phyloP scores from a whole-genome alignment of 2,329 filamentous ascomycete genomes.

The Epichloe glyceriae region DNA sequence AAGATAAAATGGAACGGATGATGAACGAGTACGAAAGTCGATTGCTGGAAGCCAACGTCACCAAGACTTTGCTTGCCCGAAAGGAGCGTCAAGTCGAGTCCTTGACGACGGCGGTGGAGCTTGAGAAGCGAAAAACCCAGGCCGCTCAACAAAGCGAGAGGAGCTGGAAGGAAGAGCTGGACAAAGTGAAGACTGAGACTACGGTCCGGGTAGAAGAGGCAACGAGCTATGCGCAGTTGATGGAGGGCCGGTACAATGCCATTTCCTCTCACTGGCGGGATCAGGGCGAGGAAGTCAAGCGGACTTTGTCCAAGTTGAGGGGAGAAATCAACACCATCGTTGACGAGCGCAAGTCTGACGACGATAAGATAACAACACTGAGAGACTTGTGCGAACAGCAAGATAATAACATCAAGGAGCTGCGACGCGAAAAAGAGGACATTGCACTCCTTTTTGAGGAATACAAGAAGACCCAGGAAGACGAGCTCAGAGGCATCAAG shows the following conservation, averaged over 20 bases:
- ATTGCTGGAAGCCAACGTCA: slow-evolving; percentile 56
- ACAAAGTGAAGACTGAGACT: slow-evolving; percentile 45
- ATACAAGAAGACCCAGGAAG: slow-evolving; percentile 53
- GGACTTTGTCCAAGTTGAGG: slow-evolving; percentile 34
- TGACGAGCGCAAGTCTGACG: slow-evolving; percentile 44
- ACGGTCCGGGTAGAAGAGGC: slow-evolving; percentile 54
- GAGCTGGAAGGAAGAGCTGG: slow-evolving; percentile 50
- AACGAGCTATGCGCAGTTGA: slow-evolving; percentile 48
- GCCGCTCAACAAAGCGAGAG: slow-evolving; percentile 47
- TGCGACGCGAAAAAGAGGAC: slow-evolving; percentile 47
- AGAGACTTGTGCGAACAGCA: slow-evolving; percentile 62
- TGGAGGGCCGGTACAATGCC: slow-evolving; percentile 57
- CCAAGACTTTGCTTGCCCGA: slow-evolving; percentile 55
- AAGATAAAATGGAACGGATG: slow-evolving; percentile 59
- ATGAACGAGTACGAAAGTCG: slow-evolving; percentile 56
- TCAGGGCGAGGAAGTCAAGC: slow-evolving; percentile 48
- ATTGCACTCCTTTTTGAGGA: slow-evolving; percentile 47
- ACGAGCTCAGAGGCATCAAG: slow-evolving; percentile 47
- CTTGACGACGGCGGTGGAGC: slow-evolving; percentile 48
- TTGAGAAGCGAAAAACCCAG: slow-evolving; percentile 48
- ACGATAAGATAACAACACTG: slow-evolving; percentile 49
- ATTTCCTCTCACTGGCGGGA: slow-evolving; percentile 55
- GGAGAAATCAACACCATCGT: slow-evolving; percentile 41
- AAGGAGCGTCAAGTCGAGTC: slow-evolving; percentile 65
- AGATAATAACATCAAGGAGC: slow-evolving; percentile 50